phyloP scores from a whole-genome alignment of 2,329 filamentous ascomycete genomes.

The Teratosphaeria destructans region DNA sequence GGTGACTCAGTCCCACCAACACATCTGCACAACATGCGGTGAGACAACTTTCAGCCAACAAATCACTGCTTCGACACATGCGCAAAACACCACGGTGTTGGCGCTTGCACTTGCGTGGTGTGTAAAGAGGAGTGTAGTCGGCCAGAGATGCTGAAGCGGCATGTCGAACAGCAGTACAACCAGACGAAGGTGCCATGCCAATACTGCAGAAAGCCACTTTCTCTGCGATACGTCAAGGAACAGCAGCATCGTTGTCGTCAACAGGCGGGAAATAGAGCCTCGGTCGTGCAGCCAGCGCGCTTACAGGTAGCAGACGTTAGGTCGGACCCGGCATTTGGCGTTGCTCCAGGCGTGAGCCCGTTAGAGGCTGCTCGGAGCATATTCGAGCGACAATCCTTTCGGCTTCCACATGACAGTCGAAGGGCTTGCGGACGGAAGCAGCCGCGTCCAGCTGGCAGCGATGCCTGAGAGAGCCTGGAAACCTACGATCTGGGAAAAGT shows the following conservation, averaged over 20 bases:
- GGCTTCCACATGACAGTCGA: neutral
- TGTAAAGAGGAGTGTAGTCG: neutral
- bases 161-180: neutral
- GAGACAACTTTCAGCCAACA: neutral
- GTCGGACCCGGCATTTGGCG: neutral
- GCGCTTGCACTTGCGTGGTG: neutral
- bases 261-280: neutral
- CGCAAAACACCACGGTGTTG: neutral
- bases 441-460: neutral
- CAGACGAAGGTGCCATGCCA: neutral
- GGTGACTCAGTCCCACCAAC: neutral
- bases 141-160: neutral
- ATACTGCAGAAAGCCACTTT: neutral
- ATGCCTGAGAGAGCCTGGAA: neutral
- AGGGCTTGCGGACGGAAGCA: neutral
- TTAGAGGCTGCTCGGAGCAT: neutral
- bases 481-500: neutral
- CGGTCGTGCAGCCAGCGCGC: too few species aligned
- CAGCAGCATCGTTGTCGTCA: neutral
- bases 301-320: neutral
- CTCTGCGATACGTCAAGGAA: neutral
- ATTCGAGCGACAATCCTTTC: neutral
- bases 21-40: neutral
- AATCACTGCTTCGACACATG: neutral
- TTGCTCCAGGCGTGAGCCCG: neutral